Base-by-base conservation (phyloP, 2,329 filamentous ascomycete species). In the Metarhizium humberi region DNA sequence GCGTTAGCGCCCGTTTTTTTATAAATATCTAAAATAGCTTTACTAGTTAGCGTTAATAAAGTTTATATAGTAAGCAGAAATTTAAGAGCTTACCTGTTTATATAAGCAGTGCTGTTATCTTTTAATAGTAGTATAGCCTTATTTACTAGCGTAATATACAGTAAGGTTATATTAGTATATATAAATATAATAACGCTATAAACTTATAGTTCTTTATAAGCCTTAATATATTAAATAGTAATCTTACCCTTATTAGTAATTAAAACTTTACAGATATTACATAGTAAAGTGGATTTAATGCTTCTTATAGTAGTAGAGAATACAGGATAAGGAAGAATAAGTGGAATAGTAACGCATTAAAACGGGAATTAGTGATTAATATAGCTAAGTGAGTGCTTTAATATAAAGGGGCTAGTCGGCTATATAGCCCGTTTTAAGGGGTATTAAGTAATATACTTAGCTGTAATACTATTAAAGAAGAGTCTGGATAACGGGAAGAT, bases 61-160 rank as follows among this genome's bases (percentile, higher is more conserved):
- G 43, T 55, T 47, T 6, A 38, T 30, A 18, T 61, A 8, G 50
- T 42, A 7, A 52, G 32, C 6, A 20, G n/a, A n/a, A n/a, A n/a
- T n/a, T n/a, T n/a, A 60, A 29, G 5, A 40, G 47, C 58, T 51
- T 40, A 61, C 75, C 45, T 73, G 69, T 61, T 77, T 5, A 56
- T 53, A 51, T 63, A 60, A 18, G 57, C 59, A 42, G 61, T 56
- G n/a, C 58, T 50, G 7, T 55, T 74, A 16, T 71, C 66, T 0
- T 77, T 77, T 0, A 71, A 66, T 1, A 84, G 71, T 0, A 78
- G 64, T 4, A 79, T 67, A 2, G 80, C 75, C 55, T 78, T 71
- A 56, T 83, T 78, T 14, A 82, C 81, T 18, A 73, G 65, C 2
- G 45, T 47, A 13, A 18, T 11, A 18, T 47, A 20, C 8, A 73